Conservation (phyloP, 1,284 basidiomycete species). For the Boletellus deceptivus region DNA sequence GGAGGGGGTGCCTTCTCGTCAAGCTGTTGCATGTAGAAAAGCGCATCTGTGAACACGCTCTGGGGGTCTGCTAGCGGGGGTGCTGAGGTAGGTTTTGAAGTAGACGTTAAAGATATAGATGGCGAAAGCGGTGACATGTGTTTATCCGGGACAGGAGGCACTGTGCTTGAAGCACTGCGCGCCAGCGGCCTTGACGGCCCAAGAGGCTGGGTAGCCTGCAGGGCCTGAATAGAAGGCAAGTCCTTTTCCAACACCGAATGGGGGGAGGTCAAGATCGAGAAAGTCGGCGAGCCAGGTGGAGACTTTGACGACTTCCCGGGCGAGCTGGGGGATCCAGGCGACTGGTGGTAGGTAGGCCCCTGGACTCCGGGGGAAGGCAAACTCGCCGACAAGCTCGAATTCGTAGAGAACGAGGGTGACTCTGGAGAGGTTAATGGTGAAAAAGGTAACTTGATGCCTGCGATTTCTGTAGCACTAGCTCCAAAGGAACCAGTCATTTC, state of each 20-base stretch:
- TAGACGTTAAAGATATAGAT: constrained; percentile 6
- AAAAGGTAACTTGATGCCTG: constrained; percentile 33
- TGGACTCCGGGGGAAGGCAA: constrained; percentile 19
- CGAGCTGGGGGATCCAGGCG: constrained; percentile 15
- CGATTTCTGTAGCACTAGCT: constrained; percentile 22
- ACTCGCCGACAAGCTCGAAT: constrained; percentile 29
- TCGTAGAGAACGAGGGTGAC: constrained; percentile 33
- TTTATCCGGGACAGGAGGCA: constrained; percentile 33
- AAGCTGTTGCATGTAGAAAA: constrained; percentile 67
- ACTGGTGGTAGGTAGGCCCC: constrained; percentile 15
- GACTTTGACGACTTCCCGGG: constrained; percentile 18
- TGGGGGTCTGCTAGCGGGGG: constrained; percentile 25
- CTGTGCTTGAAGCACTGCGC: constrained; percentile 10
- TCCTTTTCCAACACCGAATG: constrained; percentile 39
- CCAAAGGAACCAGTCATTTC: constrained; percentile 21
- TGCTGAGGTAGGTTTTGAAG: constrained; percentile 16
- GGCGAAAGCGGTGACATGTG: constrained; percentile 3
- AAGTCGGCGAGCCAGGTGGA: constrained; percentile 33
- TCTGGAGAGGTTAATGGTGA: constrained; percentile 30
- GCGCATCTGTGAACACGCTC: constrained; percentile 55
- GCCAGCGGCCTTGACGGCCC: constrained; percentile 12
- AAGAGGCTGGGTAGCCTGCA: constrained; percentile 19
- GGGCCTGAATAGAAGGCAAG: constrained; percentile 31
- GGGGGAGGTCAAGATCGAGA: constrained; percentile 45
- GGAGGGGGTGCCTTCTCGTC: constrained; percentile 35